Percentiles rank a stretch among this genome's conserved stretches.
These are phyloP conservation scores for Coemansia furcata DNA, from an alignment of 192 early-diverging fungal species.

Conservation along the genomic window DNA sequence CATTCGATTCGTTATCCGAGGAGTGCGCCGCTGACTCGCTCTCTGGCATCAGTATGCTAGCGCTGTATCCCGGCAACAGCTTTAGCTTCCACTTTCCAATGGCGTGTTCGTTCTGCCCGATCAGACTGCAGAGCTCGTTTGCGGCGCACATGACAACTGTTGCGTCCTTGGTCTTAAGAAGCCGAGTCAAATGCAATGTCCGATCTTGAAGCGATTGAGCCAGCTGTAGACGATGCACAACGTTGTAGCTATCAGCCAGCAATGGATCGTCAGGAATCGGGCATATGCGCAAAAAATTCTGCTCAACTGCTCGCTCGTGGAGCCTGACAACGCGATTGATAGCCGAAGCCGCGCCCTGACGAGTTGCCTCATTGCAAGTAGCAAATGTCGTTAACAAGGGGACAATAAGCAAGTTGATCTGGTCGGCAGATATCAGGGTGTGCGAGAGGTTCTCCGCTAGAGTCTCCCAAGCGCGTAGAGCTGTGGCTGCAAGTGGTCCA, in stretches of 20 bases:
- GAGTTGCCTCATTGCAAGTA: background rate
- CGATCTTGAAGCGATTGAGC: constrained; percentile 12
- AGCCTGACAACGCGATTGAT: constrained; percentile 24
- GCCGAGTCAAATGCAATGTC: constrained; percentile 16
- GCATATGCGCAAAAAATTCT: constrained; percentile 22
- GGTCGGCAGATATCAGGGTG: constrained; percentile 23
- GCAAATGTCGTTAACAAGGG: constrained; percentile 40
- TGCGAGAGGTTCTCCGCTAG: constrained; percentile 32
- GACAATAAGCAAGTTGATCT: constrained; percentile 45
- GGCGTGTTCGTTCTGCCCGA: constrained; percentile 17
- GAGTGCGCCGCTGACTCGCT: background rate
- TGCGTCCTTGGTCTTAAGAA: constrained; percentile 37
- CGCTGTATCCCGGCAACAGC: constrained; percentile 5
- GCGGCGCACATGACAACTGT: constrained; percentile 40
- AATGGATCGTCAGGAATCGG: constrained; percentile 49
- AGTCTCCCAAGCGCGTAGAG: constrained; percentile 33
- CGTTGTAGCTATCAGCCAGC: constrained; percentile 18
- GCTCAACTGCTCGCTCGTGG: constrained; percentile 13
- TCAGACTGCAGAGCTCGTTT: constrained; percentile 24
- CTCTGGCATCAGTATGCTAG: background rate
- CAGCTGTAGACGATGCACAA: constrained; percentile 9
- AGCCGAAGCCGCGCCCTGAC: constrained; percentile 14
- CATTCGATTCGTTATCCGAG: constrained; percentile 10
- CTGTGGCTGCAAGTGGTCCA: constrained; percentile 15
- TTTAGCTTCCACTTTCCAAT: constrained; percentile 36